Evolutionary conservation across 1,139 yeast genomes (phyloP), one percentile per base, ranked within the genome.

Genomic region (Scheffersomyces illinoinensis): DNA sequence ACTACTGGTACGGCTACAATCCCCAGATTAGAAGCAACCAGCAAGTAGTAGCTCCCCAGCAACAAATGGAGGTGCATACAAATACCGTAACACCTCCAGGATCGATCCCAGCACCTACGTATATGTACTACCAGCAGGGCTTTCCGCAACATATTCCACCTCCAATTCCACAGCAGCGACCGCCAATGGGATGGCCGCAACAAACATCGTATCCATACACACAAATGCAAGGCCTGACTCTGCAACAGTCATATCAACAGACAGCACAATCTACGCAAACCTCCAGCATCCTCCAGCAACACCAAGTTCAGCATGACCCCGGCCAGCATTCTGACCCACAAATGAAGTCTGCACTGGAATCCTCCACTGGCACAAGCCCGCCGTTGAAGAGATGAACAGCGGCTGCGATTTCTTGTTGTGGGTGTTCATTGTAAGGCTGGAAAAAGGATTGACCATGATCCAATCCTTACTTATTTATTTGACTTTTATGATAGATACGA

Each of bases 1-100:
- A 70, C 58, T 71, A 72, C 61, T 72, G 76, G 76, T 71, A 71
- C 54, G 74, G 73, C 20, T 69, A 66, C 57, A 68, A 67, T 23
- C 64, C 59, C 4, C 58, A 50, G n/a, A 59, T 55, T 17, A 47
- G 46, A 26, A 21, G 26, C 21, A 48, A 24, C 51, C 51, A 48
- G n/a, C 51, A 48, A 48, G 51, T 48, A 14, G 24, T 26, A 48
- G 51, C 51, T 5, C 51, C 19, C 1, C 49, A 47, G 49, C 49
- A 47, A 47, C 49, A 48, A 10, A 53, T 49, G 20, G 55, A 52
- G 12, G 54, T 33, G 39, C 26, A 50, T 19, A 56, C 47, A 4
- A 51, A 50, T 23, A 55, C 54, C 5, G 56, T 56, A 18, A 58
- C 61, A 8, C 60, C 60, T 1, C 60, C 60, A 5, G 57, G 53